Conservation (phyloP, 306 rosid species). For the Ochetophila trinervis region DNA sequence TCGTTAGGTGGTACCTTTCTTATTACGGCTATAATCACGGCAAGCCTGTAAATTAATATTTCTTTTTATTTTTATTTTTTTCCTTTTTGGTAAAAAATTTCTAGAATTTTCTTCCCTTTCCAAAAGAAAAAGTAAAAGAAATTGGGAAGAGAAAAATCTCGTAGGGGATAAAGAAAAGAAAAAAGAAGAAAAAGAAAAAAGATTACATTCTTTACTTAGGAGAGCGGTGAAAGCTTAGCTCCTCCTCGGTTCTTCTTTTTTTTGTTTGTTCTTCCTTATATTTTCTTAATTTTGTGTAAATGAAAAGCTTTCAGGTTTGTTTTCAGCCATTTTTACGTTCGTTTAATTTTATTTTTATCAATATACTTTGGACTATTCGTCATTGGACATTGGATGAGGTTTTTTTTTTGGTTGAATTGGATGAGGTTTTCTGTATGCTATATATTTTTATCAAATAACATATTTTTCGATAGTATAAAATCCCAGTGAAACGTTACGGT, state of each 20-base stretch:
- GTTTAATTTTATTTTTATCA: not conserved
- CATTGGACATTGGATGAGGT: no score
- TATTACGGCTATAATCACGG: constrained; percentile 74
- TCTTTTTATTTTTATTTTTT: not conserved
- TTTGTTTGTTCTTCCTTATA: constrained; percentile 12
- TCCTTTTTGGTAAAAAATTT: not conserved
- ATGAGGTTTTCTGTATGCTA: no score
- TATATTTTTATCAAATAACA: no score
- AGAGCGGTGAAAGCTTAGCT: constrained; percentile 27
- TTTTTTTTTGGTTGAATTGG: not conserved
- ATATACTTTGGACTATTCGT: no score
- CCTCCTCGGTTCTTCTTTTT: constrained; percentile 17
- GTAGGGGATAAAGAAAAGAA: constrained; percentile 11
- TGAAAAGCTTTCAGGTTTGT: constrained; percentile 21
- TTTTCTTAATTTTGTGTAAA: constrained; percentile 36
- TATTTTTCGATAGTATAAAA: no score
- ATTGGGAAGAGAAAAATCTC: constrained; percentile 23
- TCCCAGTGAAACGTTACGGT: no score
- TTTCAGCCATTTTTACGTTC: not conserved
- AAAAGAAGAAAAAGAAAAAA: not conserved
- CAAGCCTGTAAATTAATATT: constrained; percentile 50
- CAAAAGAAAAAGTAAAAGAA: not conserved
- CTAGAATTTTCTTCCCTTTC: constrained; percentile 30
- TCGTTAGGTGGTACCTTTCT: constrained; percentile 82
- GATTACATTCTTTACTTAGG: constrained; percentile 39